Evolutionary conservation across 1,284 basidiomycete genomes (phyloP).

Genomic region (Ceratobasidium theobromae): DNA sequence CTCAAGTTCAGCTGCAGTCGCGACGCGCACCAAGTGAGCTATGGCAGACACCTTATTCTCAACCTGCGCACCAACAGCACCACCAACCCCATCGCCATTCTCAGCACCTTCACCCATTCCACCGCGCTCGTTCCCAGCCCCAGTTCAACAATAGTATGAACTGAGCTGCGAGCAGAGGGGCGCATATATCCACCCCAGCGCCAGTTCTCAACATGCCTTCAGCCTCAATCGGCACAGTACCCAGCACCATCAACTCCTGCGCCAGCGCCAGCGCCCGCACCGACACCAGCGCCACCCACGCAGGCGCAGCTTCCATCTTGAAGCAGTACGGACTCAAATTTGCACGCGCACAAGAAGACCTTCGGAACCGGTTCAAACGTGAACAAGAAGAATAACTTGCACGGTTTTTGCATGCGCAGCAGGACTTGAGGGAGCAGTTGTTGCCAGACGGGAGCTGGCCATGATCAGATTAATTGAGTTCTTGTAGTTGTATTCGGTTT

Average conservation of each 20-base stretch:
- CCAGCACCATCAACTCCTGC: not conserved
- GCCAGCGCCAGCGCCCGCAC: no score
- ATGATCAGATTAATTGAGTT: not conserved
- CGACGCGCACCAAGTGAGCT: constrained; percentile 4
- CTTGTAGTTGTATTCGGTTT: not conserved
- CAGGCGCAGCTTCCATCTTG: not conserved
- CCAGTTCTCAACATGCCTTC: not conserved
- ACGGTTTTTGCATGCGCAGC: constrained; percentile 20
- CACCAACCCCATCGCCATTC: not conserved
- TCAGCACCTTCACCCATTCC: not conserved
- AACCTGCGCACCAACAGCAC: constrained; percentile 5
- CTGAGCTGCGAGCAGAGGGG: not conserved
- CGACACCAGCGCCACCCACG: not conserved
- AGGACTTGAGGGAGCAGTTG: constrained; percentile 14
- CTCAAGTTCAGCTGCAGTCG: not conserved
- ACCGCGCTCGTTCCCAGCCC: constrained; percentile 6
- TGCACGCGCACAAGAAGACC: constrained; percentile 23
- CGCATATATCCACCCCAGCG: constrained; percentile 10
- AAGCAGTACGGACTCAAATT: constrained; percentile 21
- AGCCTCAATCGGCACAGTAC: not conserved
- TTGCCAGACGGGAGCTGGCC: not conserved
- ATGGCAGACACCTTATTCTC: constrained; percentile 27
- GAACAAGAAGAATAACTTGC: constrained; percentile 25
- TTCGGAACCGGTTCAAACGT: constrained; percentile 13
- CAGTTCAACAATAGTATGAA: constrained; percentile 1